phyloP scores from a whole-genome alignment of 306 rosid species.

The Trifolium subterraneum region DNA sequence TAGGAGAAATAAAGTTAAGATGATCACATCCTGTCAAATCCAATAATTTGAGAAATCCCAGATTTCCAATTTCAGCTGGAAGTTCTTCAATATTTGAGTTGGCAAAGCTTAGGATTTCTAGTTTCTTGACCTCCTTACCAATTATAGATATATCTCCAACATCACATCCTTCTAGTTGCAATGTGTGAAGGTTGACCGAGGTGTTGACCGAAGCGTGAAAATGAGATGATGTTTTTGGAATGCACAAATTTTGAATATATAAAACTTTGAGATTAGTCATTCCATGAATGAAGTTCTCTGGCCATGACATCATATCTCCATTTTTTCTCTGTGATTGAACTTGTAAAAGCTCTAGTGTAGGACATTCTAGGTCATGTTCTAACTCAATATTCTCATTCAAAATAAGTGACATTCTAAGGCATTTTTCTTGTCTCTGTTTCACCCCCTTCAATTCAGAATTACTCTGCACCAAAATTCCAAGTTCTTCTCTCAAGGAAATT shows the following conservation, averaged over 20 bases:
- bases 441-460: background rate
- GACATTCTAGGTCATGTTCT: background rate
- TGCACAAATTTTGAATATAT: background rate
- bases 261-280: background rate
- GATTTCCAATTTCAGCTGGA: slow-evolving; percentile 38
- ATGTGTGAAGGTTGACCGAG: slow-evolving; percentile 10
- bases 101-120: slow-evolving; percentile 42
- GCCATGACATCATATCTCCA: background rate
- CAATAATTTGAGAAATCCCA: slow-evolving; percentile 13
- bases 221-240: background rate
- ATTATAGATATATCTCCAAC: slow-evolving; percentile 38
- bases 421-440: background rate
- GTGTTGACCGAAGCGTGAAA: slow-evolving; percentile 26
- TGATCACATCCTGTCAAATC: slow-evolving; percentile 35
- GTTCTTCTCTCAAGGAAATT: background rate
- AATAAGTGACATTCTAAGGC: slow-evolving; percentile 11
- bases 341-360: background rate
- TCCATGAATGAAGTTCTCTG: background rate
- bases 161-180: slow-evolving; percentile 33
- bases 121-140: slow-evolving; percentile 20
- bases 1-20: slow-evolving; percentile 18
- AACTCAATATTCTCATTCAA: background rate
- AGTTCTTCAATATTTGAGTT: slow-evolving; percentile 34
- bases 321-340: background rate
- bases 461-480: background rate